phyloP scores from a whole-genome alignment of 2,329 filamentous ascomycete genomes.

The Aspergillus pseudonomiae region DNA sequence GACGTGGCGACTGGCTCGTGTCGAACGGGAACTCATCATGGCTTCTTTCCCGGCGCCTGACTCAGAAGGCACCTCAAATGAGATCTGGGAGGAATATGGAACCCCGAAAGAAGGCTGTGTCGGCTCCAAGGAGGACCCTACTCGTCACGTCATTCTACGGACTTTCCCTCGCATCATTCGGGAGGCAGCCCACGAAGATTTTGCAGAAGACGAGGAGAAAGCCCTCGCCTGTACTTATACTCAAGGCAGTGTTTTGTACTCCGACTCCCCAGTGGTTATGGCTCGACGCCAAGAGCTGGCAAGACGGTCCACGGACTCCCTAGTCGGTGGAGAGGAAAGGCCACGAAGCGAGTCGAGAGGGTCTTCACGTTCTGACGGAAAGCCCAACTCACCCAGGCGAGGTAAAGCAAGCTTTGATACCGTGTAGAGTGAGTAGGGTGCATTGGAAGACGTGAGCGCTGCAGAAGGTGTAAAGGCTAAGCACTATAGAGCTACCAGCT shows the following conservation, averaged over 20 bases:
- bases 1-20: constrained; percentile 60
- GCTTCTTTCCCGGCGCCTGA: constrained; percentile 53
- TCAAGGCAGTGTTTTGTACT: constrained; percentile 53
- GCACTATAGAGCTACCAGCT: neutral
- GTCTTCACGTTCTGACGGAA: constrained; percentile 16
- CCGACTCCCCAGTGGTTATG: constrained; percentile 49
- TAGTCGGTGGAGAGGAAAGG: constrained; percentile 13
- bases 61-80: constrained; percentile 37
- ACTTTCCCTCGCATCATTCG: constrained; percentile 57
- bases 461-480: neutral
- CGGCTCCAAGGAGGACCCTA: constrained; percentile 24
- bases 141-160: constrained; percentile 51
- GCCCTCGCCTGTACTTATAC: constrained; percentile 51
- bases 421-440: neutral
- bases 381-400: constrained; percentile 5
- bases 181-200: constrained; percentile 54
- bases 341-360: constrained; percentile 19
- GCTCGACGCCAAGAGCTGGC: constrained; percentile 45
- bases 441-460: neutral
- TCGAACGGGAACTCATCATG: constrained; percentile 59
- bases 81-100: constrained; percentile 43
- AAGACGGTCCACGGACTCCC: constrained; percentile 30
- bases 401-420: constrained; percentile 4
- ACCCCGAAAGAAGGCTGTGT: constrained; percentile 22
- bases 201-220: constrained; percentile 51